Base-by-base conservation (phyloP, 805 yeast species). In the Yamadazyma paraphyllophila region DNA sequence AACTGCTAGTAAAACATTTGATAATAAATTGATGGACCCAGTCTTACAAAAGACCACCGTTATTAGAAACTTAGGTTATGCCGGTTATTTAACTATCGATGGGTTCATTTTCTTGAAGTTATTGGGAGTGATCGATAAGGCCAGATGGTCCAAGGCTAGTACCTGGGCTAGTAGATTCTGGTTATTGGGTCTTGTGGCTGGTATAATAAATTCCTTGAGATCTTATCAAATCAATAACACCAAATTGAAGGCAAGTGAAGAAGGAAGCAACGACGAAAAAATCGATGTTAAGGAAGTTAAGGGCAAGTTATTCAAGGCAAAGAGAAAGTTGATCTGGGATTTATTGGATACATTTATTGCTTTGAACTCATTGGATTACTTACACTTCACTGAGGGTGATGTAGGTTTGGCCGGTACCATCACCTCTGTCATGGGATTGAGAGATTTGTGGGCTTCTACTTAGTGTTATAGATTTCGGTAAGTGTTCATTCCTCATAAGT, bases 331-430 rank as follows among this genome's bases (percentile, higher is more conserved):
- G 49, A 65, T 84, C 25, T 87, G 92, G 88, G 92, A 89, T 61
- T 62, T 77, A 9, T 75, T 85, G 50, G 97, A 91, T 66, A 61
- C 79, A 51, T 73, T 85, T 51, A 83, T 91, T 57, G 96, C 94
- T 10, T 69, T 83, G 60, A 82, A 85, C 64, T 78, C 82, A 44
- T 76, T 87, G 64, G 74, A 77, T 46, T 67, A 72, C 65, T 69
- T 85, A 55, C 73, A 73, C 54, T 70, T 81, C 56, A 80, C 82
- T 61, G 97, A 91, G 56, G 94, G 95, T 41, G 74, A 82, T 35
- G 79, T 89, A 41, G 97, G 96, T 31, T 67, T 83, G 47, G 89
- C 94, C 32, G 98, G 98, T 61, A 76, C 85, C 20, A 67, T 87
- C 48, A 89, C 97, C 27, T 85, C 96, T 33, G 48, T 82, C 40